phyloP scores from a whole-genome alignment of 2,329 filamentous ascomycete genomes.

The Chrysoporthe puriensis region DNA sequence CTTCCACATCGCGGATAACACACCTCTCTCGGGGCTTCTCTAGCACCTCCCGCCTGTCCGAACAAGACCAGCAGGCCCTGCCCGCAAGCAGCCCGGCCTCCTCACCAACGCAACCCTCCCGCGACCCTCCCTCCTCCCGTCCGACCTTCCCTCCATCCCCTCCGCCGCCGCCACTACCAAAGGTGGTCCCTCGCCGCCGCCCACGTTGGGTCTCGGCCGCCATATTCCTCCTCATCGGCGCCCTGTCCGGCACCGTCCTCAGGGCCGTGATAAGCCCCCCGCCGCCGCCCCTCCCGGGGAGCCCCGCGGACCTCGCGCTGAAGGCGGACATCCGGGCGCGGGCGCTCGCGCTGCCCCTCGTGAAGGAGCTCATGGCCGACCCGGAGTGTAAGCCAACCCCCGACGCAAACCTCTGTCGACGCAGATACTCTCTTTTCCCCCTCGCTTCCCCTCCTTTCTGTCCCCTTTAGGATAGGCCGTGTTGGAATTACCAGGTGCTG shows the following conservation, averaged over 20 bases:
- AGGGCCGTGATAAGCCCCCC: slow-evolving; percentile 49
- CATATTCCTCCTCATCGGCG: slow-evolving; percentile 47
- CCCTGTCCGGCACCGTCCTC: slow-evolving; percentile 42
- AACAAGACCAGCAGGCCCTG: background rate
- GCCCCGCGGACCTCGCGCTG: slow-evolving; percentile 46
- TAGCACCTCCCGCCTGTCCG: background rate
- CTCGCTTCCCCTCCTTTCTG: slow-evolving; percentile 16
- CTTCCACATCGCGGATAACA: background rate
- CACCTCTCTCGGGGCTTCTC: background rate
- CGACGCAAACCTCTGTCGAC: too few relatives aligned
- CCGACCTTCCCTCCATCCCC: background rate
- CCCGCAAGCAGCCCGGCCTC: background rate
- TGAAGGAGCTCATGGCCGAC: slow-evolving; percentile 50
- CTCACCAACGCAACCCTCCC: background rate
- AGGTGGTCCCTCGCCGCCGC: slow-evolving; percentile 31
- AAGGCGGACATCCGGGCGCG: slow-evolving; percentile 45
- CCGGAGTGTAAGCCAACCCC: slow-evolving; percentile 33
- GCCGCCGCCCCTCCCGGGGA: slow-evolving; percentile 43
- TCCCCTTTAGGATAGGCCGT: slow-evolving; percentile 3
- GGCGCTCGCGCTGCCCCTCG: slow-evolving; percentile 51
- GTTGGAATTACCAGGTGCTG: background rate
- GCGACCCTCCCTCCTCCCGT: background rate
- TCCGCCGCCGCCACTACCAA: background rate
- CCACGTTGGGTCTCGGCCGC: slow-evolving; percentile 36
- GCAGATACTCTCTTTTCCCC: background rate